These are phyloP conservation scores for Saccharomyces hybrid DNA, from an alignment of 1,139 yeast genomes.

Conservation along the genomic window DNA sequence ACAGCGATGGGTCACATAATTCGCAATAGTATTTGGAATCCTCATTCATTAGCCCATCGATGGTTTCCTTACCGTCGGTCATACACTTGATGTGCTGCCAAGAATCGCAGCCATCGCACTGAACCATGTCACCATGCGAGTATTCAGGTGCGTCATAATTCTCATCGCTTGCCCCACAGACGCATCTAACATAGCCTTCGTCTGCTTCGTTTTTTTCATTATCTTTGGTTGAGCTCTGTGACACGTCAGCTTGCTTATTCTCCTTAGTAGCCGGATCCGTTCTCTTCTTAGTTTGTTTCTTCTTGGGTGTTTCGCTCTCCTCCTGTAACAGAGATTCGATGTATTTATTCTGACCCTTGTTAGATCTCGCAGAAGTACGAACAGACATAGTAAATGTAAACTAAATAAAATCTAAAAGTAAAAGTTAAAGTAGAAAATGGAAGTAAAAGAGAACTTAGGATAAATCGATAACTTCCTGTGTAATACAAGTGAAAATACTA, in stretches of 20 bases:
- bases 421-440: not conserved
- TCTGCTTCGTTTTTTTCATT: slow-evolving; percentile 8
- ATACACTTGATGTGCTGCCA: slow-evolving; percentile 85
- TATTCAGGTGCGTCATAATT: slow-evolving; percentile 57
- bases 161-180: slow-evolving; percentile 58
- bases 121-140: slow-evolving; percentile 59
- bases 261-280: not conserved
- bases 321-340: slow-evolving; percentile 16
- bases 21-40: slow-evolving; percentile 47
- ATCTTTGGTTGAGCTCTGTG: not conserved
- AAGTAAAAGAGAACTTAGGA: not conserved
- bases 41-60: slow-evolving; percentile 13
- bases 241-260: not conserved
- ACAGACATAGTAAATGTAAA: slow-evolving; percentile 11
- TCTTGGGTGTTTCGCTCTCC: slow-evolving; percentile 9
- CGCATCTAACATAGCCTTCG: slow-evolving; percentile 45
- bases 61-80: slow-evolving; percentile 38
- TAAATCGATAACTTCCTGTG: not conserved
- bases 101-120: slow-evolving; percentile 67
- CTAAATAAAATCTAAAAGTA: not conserved
- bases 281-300: not conserved
- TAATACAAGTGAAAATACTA: not conserved
- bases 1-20: slow-evolving; percentile 38
- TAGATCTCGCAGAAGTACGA: slow-evolving; percentile 23
- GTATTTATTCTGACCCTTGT: slow-evolving; percentile 24